These are phyloP conservation scores for Eucalyptus guilfoylei DNA, from an alignment of 345 rosid genomes.

Conservation along the genomic window DNA sequence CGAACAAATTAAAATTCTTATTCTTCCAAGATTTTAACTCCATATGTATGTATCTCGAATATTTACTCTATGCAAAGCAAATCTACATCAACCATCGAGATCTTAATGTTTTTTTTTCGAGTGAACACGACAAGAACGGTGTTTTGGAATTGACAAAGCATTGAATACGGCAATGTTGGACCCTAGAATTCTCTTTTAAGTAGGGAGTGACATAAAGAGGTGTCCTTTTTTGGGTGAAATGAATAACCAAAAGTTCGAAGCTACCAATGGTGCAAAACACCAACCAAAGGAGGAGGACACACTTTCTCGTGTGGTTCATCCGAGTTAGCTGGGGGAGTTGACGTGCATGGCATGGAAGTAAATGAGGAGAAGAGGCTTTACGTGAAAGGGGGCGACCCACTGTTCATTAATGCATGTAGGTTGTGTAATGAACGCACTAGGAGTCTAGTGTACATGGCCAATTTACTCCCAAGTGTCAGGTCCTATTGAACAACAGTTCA, in stretches of 20 bases:
- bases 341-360: background rate
- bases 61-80: background rate
- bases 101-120: background rate
- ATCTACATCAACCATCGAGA: background rate
- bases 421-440: background rate
- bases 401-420: background rate
- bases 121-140: background rate
- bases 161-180: background rate
- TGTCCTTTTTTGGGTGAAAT: background rate
- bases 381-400: background rate
- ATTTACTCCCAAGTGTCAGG: background rate
- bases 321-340: background rate
- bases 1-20: background rate
- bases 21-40: background rate
- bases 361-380: background rate
- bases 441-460: background rate
- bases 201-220: background rate
- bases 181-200: background rate
- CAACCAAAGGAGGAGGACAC: background rate
- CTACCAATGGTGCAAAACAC: background rate
- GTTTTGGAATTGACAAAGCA: background rate
- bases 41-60: background rate
- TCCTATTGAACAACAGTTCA: background rate
- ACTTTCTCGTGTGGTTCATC: background rate
- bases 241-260: background rate